A percentile compares a stretch with the other conserved stretches of the same genome.
Conservation (phyloP, 2,329 filamentous ascomycete species). For the Sordariomycetes sp. region DNA sequence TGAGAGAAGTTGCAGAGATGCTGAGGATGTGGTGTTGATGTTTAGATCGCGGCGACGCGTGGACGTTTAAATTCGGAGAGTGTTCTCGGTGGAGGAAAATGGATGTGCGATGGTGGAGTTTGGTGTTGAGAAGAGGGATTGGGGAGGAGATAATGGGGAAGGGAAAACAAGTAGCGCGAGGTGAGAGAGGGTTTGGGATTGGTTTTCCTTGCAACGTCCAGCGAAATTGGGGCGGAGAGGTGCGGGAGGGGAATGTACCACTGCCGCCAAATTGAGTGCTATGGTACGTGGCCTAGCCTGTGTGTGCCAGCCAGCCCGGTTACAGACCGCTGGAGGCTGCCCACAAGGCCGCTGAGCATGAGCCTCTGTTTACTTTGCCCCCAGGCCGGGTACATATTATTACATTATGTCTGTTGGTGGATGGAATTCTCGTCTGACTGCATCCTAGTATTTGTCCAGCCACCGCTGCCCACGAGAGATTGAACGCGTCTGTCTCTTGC, state of each 20-base stretch:
- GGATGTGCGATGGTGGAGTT: conserved; percentile 3
- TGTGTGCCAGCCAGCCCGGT: neutral
- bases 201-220: conserved; percentile 1
- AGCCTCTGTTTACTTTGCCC: neutral
- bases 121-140: conserved; percentile 6
- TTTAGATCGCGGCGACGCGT: neutral
- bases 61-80: neutral
- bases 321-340: neutral
- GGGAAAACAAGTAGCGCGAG: conserved; percentile 7
- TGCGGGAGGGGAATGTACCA: conserved; percentile 2
- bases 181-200: conserved; percentile 3
- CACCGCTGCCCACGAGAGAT: too few relatives aligned
- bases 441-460: neutral
- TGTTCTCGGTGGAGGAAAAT: conserved; percentile 4
- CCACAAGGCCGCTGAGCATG: neutral
- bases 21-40: neutral
- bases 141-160: neutral
- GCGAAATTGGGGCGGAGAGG: conserved; percentile 5
- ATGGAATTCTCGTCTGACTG: neutral
- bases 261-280: neutral
- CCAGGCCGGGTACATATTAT: too few relatives aligned
- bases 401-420: too few relatives aligned
- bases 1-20: neutral
- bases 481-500: neutral
- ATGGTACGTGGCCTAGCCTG: neutral